These are phyloP conservation scores for Wallacemonas rigidus DNA, from an alignment of 208 protist species.

Conservation along the genomic window DNA sequence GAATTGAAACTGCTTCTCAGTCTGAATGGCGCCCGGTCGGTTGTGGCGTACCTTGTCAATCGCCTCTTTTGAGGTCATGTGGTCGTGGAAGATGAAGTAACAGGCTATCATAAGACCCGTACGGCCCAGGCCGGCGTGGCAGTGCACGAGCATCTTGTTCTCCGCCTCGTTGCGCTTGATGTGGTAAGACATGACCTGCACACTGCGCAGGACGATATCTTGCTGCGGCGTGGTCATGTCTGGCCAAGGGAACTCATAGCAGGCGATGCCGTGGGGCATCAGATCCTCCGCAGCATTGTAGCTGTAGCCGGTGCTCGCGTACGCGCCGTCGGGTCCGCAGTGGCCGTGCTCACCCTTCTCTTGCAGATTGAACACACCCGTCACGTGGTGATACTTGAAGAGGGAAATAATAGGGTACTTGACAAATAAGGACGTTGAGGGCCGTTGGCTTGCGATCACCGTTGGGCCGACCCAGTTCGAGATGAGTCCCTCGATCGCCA, in stretches of 20 bases:
- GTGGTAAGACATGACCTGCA: constrained; percentile 92
- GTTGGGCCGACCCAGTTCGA: constrained; percentile 86
- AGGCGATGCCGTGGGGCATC: constrained; percentile 85
- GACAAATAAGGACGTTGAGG: constrained; percentile 82
- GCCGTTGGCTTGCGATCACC: constrained; percentile 89
- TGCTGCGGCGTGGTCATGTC: constrained; percentile 92
- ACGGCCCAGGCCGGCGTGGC: constrained; percentile 90
- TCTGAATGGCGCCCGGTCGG: constrained; percentile 87
- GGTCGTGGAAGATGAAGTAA: constrained; percentile 86
- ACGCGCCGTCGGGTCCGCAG: constrained; percentile 88
- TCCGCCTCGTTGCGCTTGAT: constrained; percentile 69
- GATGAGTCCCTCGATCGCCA: constrained; percentile 86
- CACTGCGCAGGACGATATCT: constrained; percentile 86
- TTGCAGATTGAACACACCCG: constrained; percentile 88
- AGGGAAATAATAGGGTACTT: constrained; percentile 86
- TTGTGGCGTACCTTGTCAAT: constrained; percentile 72
- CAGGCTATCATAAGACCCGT: constrained; percentile 92
- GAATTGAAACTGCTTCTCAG: constrained; percentile 80
- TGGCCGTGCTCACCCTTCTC: constrained; percentile 91
- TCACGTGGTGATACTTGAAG: constrained; percentile 80
- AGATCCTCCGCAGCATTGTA: constrained; percentile 87
- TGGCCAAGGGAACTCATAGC: constrained; percentile 92
- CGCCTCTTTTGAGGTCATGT: constrained; percentile 71
- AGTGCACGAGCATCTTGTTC: constrained; percentile 88
- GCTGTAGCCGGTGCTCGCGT: constrained; percentile 87